Evolutionary conservation across 2,329 filamentous ascomycete species (phyloP), one percentile per base, ranked within the genome.

Genomic region (Fusarium piperis): DNA sequence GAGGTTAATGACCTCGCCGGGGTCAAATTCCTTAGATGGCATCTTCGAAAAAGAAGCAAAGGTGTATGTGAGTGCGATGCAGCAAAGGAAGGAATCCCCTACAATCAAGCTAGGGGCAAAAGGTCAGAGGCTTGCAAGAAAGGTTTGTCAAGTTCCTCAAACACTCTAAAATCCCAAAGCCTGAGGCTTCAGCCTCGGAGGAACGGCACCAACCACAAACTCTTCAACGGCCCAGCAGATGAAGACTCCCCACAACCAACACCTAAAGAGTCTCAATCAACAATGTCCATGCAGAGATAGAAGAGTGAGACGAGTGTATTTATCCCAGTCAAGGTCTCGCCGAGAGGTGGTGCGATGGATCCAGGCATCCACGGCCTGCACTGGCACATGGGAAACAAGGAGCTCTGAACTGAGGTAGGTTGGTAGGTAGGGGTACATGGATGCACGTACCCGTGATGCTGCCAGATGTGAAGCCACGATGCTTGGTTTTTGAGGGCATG

Each of bases 1-100:
- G 46, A 78, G 65, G 52, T 70, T 67, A 36, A 77, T 73, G 63
- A 74, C 71, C 65, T 77, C 72, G 23, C 65, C 66, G 35, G 72
- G 67, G 33, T 76, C 62, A 61, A 70, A 70, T 35, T 73, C 58
- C 57, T 66, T 56, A 48, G 48, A 51, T 30, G 62, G 65, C 74
- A 76, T 76, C 39, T 59, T 36, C 41, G 16, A 44, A 18, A 13
- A 51, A 18, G 15, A 53, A 60, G 36, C 52, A 51, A 51, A 59
- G 56, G 23, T 46, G n/a, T 23, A 44, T 52, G 36, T 18, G 46
- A 46, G 20, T 28, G 33, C 48, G 18, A 11, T 61, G 44, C 30
- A n/a, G 26, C 32, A 8, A 46, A 41, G 28, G 13, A 28, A 52
- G 15, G 18, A 28, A 32, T 41, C 26, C 33, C 35, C 20, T 59